Percentiles rank a stretch among this genome's conserved stretches.
phyloP scores from a whole-genome alignment of 495 filamentous ascomycete species.

The Podospora didyma region DNA sequence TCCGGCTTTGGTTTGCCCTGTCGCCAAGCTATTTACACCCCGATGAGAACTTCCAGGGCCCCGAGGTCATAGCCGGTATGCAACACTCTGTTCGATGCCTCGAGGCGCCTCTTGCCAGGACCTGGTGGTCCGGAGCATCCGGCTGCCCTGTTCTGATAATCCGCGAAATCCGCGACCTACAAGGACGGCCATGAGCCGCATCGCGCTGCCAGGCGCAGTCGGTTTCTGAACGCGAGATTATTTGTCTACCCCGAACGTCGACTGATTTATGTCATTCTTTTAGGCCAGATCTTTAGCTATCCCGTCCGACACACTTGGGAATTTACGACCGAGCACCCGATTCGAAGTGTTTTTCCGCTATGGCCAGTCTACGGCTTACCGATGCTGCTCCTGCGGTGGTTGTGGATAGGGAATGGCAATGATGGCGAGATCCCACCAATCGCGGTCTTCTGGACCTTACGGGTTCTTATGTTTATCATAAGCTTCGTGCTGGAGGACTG shows the following conservation, averaged over 20 bases:
- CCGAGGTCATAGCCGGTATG: conserved; percentile 94
- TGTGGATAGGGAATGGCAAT: conserved; percentile 63
- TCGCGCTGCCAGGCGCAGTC: no score
- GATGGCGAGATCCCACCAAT: conserved; percentile 60
- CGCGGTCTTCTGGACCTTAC: conserved; percentile 81
- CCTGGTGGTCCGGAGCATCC: neutral
- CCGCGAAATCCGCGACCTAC: no score
- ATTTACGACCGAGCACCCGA: conserved; percentile 78
- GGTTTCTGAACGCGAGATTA: neutral
- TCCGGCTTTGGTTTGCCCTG: conserved; percentile 90
- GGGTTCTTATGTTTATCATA: conserved; percentile 83
- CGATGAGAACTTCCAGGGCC: conserved; percentile 97
- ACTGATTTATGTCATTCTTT: neutral
- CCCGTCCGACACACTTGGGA: conserved; percentile 89
- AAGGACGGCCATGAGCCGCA: no score
- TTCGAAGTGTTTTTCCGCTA: conserved; percentile 93
- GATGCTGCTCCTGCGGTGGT: conserved; percentile 84
- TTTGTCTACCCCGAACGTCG: neutral
- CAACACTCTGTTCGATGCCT: neutral
- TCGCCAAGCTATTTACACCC: conserved; percentile 96
- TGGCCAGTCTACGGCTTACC: conserved; percentile 91
- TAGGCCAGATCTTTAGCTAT: conserved; percentile 86
- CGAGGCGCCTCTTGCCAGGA: neutral
- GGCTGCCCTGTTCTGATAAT: neutral
- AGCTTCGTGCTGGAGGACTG: conserved; percentile 97